Percentiles rank a stretch among this genome's conserved stretches.
Evolutionary conservation across 1,284 basidiomycete species (phyloP).

Genomic region (Sanghuangporus weigelae): DNA sequence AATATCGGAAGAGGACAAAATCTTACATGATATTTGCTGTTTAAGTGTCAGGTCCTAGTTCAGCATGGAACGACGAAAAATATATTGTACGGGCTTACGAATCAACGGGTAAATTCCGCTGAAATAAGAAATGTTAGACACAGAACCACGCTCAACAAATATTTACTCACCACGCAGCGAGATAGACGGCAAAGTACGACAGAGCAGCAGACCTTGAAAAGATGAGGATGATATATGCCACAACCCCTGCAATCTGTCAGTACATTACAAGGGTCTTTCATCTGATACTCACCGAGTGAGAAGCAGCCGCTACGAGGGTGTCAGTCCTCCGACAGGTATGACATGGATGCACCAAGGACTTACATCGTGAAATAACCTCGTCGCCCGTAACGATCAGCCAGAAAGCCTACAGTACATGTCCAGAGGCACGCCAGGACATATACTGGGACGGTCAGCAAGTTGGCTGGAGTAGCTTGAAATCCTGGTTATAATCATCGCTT

Average conservation of each 20-base stretch:
- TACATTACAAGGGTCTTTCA: constrained; percentile 36
- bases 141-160: constrained; percentile 18
- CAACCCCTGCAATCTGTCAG: constrained; percentile 32
- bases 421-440: constrained; percentile 60
- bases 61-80: neutral
- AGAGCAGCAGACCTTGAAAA: constrained; percentile 53
- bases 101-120: constrained; percentile 71
- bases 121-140: neutral
- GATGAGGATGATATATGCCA: constrained; percentile 68
- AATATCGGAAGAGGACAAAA: neutral
- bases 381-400: constrained; percentile 54
- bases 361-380: constrained; percentile 62
- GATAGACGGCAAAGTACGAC: constrained; percentile 65
- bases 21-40: constrained; percentile 62
- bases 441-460: constrained; percentile 66
- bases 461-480: constrained; percentile 63
- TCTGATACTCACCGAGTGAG: constrained; percentile 36
- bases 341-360: constrained; percentile 23
- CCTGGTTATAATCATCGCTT: constrained; percentile 32
- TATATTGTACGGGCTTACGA: constrained; percentile 35
- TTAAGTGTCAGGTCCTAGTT: neutral
- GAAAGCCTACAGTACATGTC: constrained; percentile 58
- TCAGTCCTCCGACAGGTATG: neutral
- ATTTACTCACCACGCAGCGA: constrained; percentile 48
- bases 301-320: constrained; percentile 26